These are phyloP conservation scores for Capronia epimyces DNA, from an alignment of 2,329 filamentous ascomycete species.

Conservation along the genomic window DNA sequence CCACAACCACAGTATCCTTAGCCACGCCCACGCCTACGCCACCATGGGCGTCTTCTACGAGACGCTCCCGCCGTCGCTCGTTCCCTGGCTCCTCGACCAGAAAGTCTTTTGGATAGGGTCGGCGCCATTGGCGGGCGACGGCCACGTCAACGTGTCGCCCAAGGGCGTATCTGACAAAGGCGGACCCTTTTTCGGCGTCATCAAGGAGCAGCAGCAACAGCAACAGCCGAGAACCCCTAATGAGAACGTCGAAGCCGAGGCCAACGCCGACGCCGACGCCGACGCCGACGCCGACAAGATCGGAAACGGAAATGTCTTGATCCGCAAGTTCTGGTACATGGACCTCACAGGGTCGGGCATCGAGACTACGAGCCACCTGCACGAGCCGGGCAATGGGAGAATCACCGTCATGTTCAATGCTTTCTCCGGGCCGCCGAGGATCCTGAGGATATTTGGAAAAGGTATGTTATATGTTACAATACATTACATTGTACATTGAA, in stretches of 20 bases:
- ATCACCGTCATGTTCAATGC: conserved; percentile 70
- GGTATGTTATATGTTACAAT: conserved; percentile 12
- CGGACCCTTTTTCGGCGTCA: conserved; percentile 41
- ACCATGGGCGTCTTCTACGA: conserved; percentile 57
- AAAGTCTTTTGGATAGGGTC: conserved; percentile 71
- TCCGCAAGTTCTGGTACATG: conserved; percentile 28
- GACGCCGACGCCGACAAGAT: neutral
- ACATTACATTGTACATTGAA: too few relatives aligned
- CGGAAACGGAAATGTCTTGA: conserved; percentile 13
- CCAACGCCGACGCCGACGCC: neutral
- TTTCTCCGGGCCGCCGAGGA: conserved; percentile 55
- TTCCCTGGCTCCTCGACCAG: conserved; percentile 60
- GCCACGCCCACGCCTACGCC: too few relatives aligned
- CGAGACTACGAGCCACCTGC: conserved; percentile 69
- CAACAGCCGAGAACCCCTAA: neutral
- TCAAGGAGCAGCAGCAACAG: conserved; percentile 13
- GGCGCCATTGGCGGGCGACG: conserved; percentile 57
- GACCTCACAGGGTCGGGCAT: conserved; percentile 61
- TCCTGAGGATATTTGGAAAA: conserved; percentile 45
- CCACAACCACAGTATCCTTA: too few relatives aligned
- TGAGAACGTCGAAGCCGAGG: neutral
- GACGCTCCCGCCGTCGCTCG: conserved; percentile 52
- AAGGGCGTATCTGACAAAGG: conserved; percentile 70
- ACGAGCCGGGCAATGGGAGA: conserved; percentile 62
- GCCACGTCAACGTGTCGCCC: conserved; percentile 70